Percentiles rank a stretch among this genome's conserved stretches.
Conservation (phyloP, 768 basidiomycete genomes). For the Rhizopogon vulgaris region DNA sequence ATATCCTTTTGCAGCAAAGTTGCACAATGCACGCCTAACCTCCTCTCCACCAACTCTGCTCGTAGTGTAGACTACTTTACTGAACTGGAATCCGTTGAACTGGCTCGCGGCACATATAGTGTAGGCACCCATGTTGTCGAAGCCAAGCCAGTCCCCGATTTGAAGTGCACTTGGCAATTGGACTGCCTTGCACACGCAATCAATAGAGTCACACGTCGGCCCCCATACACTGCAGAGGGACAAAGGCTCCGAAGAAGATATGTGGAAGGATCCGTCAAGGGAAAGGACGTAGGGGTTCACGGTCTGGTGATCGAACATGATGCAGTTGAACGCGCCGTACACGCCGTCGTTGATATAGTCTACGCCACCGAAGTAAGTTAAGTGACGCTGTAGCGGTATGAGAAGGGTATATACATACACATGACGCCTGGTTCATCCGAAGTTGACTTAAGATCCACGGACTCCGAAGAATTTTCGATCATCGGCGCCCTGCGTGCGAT, state of each 20-base stretch:
- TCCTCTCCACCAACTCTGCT: constrained; percentile 49
- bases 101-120: constrained; percentile 95
- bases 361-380: constrained; percentile 23
- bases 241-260: constrained; percentile 32
- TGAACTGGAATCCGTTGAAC: constrained; percentile 88
- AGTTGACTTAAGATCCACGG: constrained; percentile 17
- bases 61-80: constrained; percentile 73
- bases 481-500: constrained; percentile 79
- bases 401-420: constrained; percentile 60
- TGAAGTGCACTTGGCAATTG: constrained; percentile 61
- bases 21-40: constrained; percentile 44
- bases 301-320: constrained; percentile 93
- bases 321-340: constrained; percentile 95
- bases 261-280: constrained; percentile 55
- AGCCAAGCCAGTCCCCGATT: constrained; percentile 98
- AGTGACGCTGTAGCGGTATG: background rate
- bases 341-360: constrained; percentile 99
- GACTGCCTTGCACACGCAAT: constrained; percentile 71
- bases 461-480: constrained; percentile 23
- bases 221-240: constrained; percentile 85
- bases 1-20: constrained; percentile 40
- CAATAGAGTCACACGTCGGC: constrained; percentile 97
- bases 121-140: constrained; percentile 97
- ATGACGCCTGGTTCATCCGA: constrained; percentile 58
- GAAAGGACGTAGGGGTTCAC: constrained; percentile 81